phyloP scores from a whole-genome alignment of 208 protist species.

The Trypanosoma platydactyli region DNA sequence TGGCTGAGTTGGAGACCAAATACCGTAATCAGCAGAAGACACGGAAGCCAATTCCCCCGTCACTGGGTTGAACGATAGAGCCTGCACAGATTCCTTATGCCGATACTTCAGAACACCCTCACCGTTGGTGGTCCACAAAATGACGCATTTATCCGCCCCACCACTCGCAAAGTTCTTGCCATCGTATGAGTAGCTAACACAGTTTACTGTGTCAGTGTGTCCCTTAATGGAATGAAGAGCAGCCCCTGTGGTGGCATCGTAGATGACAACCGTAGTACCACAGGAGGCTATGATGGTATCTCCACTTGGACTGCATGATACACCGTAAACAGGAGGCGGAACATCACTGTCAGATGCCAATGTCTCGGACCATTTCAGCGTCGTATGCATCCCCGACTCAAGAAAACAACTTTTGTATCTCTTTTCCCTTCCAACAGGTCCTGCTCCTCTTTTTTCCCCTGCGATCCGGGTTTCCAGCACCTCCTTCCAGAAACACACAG shows the following conservation, averaged over 20 bases:
- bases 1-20: constrained; percentile 94
- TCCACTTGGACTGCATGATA: constrained; percentile 90
- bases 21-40: constrained; percentile 92
- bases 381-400: constrained; percentile 50
- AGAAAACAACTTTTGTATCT: constrained; percentile 14
- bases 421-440: constrained; percentile 2
- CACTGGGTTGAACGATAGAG: constrained; percentile 92
- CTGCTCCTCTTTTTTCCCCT: background rate
- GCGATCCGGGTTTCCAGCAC: no score
- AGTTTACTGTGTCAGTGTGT: constrained; percentile 94
- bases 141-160: constrained; percentile 93
- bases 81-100: constrained; percentile 96
- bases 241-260: constrained; percentile 88
- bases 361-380: constrained; percentile 69
- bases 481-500: no score
- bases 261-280: constrained; percentile 92
- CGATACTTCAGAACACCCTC: constrained; percentile 95
- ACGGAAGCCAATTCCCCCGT: constrained; percentile 86
- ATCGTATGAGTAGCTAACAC: constrained; percentile 84
- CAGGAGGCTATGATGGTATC: constrained; percentile 88
- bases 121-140: constrained; percentile 94
- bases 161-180: constrained; percentile 94
- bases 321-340: constrained; percentile 74
- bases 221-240: constrained; percentile 94
- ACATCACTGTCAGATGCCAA: constrained; percentile 44